Evolutionary conservation across 2,329 filamentous ascomycete species (phyloP), one percentile per base, ranked within the genome.

Genomic region (Drechslerella stenobrocha): DNA sequence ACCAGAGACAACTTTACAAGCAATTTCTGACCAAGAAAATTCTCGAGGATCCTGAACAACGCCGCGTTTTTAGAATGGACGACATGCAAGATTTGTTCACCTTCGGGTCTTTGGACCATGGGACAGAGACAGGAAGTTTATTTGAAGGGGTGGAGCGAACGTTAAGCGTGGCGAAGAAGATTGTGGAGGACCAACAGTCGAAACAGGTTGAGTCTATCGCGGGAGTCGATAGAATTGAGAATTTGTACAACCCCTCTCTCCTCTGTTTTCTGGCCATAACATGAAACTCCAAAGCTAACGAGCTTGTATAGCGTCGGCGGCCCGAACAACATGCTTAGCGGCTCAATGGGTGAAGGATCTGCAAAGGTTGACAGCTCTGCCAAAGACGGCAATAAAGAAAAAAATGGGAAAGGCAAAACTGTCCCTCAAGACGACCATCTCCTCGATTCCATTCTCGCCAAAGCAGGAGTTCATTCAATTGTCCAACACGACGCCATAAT

Each of bases 1-100:
- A 97, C 70, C 92, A 98, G 76, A 87, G 95, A 13, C 93, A 98
- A 74, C 93, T 98, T 51, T 98, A 95, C 81, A 98, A 98, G 77
- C 92, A 97, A 73, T 96, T 97, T 74, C 81, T 98, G 69, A 93
- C 90, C 2, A 96, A 97, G 78, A 97, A 97, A 76, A 91, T 98
- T 4, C 77, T 98, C 51, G 91, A 88, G 72, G 92, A 98, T 73
- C 90, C 93, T 0, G 96, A 95, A 74, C 91, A 97, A 76, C 85
- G 89, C 20, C 89, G 93, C 71, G 90, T 87, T 0, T 96, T 97
- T 76, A 89, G 95, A 63, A 81, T 72, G 34, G 63, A 69, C 35
- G 91, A 97, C 73, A 78, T 98, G 13, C 89, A 96, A 71, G 92
- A 98, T 75, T 81, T 98, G 0, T 98, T 98, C 76, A 90, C 85